phyloP scores from a whole-genome alignment of 2,329 filamentous ascomycete genomes.

The Cladosporium austrohemisphaericum region DNA sequence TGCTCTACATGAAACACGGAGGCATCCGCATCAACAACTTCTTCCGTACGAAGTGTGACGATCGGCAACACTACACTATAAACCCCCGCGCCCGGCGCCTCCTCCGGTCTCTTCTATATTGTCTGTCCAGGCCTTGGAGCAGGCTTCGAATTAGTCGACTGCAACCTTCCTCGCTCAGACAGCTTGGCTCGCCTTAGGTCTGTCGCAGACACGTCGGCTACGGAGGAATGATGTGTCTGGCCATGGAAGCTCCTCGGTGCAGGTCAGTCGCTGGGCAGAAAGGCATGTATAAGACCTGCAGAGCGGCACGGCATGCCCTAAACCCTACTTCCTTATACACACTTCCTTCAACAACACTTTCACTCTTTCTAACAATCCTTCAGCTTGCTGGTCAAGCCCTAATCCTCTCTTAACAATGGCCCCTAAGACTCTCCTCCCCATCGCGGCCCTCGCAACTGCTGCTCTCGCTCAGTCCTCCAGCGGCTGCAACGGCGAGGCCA shows the following conservation, averaged over 20 bases:
- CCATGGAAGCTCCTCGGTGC: not conserved
- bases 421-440: conserved; percentile 9
- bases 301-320: not conserved
- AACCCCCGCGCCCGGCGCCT: not conserved
- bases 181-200: conserved; percentile 3
- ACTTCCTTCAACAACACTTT: not conserved
- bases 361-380: not conserved
- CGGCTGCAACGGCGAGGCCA: conserved; percentile 3
- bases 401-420: conserved; percentile 3
- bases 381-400: conserved; percentile 9
- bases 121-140: not conserved
- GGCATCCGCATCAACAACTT: not conserved
- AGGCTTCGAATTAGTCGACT: not conserved
- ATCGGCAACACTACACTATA: not conserved
- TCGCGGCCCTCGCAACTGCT: conserved; percentile 5
- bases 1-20: conserved; percentile 10
- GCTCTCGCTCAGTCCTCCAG: conserved; percentile 6
- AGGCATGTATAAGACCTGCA: conserved; percentile 1
- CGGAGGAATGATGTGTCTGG: not conserved
- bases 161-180: not conserved
- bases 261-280: not conserved
- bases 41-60: not conserved
- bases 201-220: conserved; percentile 2
- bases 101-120: conserved; percentile 9
- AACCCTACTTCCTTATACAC: conserved; percentile 1